Evolutionary conservation across 768 basidiomycete genomes (phyloP).

Genomic region (Collybiopsis luxurians): DNA sequence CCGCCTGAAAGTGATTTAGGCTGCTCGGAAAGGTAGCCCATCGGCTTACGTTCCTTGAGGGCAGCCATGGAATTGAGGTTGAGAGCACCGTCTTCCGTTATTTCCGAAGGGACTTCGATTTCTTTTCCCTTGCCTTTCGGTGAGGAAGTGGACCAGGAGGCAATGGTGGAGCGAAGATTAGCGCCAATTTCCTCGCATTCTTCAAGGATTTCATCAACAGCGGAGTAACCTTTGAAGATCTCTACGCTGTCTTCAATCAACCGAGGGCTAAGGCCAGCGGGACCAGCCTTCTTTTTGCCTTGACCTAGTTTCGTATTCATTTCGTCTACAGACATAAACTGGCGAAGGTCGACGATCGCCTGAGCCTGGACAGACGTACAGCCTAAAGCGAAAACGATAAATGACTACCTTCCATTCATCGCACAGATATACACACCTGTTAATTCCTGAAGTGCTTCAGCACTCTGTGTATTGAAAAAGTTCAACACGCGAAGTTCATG

Average conservation of each 20-base stretch:
- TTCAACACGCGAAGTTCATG: slow-evolving; percentile 54
- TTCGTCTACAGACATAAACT: slow-evolving; percentile 75
- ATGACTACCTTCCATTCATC: neutral
- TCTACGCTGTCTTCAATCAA: slow-evolving; percentile 89
- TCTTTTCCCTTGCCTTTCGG: slow-evolving; percentile 36
- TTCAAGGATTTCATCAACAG: slow-evolving; percentile 85
- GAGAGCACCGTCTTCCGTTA: slow-evolving; percentile 59
- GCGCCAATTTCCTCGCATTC: slow-evolving; percentile 87
- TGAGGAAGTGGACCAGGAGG: slow-evolving; percentile 62
- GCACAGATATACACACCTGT: slow-evolving; percentile 51
- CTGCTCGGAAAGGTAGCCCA: slow-evolving; percentile 73
- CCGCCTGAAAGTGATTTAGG: slow-evolving; percentile 64
- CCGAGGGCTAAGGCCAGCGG: slow-evolving; percentile 80
- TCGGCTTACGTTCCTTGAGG: slow-evolving; percentile 37
- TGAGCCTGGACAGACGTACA: slow-evolving; percentile 81
- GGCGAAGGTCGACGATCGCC: slow-evolving; percentile 73
- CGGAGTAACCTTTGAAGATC: slow-evolving; percentile 81
- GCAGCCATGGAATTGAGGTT: slow-evolving; percentile 48
- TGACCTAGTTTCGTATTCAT: slow-evolving; percentile 74
- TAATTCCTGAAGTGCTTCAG: slow-evolving; percentile 68
- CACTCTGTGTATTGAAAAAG: slow-evolving; percentile 64
- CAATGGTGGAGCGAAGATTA: slow-evolving; percentile 68
- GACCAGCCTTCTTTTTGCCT: slow-evolving; percentile 84
- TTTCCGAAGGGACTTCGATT: slow-evolving; percentile 28
- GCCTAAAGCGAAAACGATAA: slow-evolving; percentile 41